Conservation (phyloP, 768 basidiomycete genomes). For the Mycena sanguinolenta region DNA sequence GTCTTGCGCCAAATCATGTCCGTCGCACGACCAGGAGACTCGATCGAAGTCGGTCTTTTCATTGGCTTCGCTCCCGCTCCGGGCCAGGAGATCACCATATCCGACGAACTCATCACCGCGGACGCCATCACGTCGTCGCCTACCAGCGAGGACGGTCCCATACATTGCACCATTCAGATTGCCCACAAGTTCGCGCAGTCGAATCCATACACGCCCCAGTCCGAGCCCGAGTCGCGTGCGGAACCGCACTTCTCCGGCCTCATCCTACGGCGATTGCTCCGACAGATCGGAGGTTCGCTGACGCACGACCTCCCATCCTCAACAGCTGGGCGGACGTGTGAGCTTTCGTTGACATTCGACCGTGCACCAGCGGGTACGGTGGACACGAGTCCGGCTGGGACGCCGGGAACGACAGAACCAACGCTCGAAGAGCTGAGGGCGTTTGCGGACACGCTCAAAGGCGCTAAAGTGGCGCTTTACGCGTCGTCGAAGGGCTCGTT, state of each 20-base stretch:
- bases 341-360: constrained; percentile 75
- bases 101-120: constrained; percentile 27
- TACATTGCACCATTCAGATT: constrained; percentile 61
- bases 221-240: constrained; percentile 54
- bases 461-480: constrained; percentile 86
- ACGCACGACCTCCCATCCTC: constrained; percentile 61
- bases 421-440: constrained; percentile 80
- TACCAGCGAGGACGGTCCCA: constrained; percentile 49
- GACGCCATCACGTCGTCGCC: constrained; percentile 43
- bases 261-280: constrained; percentile 72
- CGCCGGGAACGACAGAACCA: constrained; percentile 69
- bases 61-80: constrained; percentile 52
- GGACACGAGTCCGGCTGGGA: constrained; percentile 53
- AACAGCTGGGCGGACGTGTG: constrained; percentile 69
- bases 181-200: constrained; percentile 59
- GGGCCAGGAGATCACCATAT: constrained; percentile 36
- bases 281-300: constrained; percentile 67
- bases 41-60: constrained; percentile 87
- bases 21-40: constrained; percentile 79
- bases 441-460: constrained; percentile 87
- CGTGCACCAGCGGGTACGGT: constrained; percentile 62
- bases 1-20: constrained; percentile 86
- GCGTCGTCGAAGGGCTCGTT: constrained; percentile 91
- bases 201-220: constrained; percentile 37
- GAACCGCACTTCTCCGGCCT: constrained; percentile 59